Percentiles rank a stretch among this genome's conserved stretches.
Evolutionary conservation across 2,329 filamentous ascomycete species (phyloP).

Genomic region (Pseudopyrenochaeta lycopersici): DNA sequence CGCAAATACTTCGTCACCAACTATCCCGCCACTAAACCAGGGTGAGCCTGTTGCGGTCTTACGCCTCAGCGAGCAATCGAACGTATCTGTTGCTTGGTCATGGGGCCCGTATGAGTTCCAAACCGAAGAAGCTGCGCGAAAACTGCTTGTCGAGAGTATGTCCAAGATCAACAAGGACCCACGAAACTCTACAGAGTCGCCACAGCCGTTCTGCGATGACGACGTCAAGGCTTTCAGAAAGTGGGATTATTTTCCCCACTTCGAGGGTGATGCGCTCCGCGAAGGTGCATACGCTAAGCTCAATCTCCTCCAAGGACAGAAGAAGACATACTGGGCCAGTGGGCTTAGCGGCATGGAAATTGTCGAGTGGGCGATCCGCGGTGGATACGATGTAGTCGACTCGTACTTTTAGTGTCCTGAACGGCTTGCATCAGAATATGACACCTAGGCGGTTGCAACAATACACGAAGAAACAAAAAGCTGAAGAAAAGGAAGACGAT

Average conservation of each 20-base stretch:
- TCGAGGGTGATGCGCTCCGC: constrained; percentile 36
- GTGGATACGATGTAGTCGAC: constrained; percentile 46
- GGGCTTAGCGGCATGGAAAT: constrained; percentile 50
- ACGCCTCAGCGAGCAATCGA: constrained; percentile 37
- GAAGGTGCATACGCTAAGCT: constrained; percentile 41
- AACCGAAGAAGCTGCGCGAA: constrained; percentile 33
- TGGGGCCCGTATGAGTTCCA: constrained; percentile 49
- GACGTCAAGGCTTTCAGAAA: constrained; percentile 48
- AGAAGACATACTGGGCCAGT: constrained; percentile 49
- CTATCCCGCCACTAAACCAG: constrained; percentile 42
- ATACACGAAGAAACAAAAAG: not conserved
- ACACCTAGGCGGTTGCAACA: not conserved
- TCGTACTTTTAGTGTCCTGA: constrained; percentile 35
- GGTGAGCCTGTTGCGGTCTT: constrained; percentile 47
- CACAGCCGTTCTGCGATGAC: constrained; percentile 24
- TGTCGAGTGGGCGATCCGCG: constrained; percentile 48
- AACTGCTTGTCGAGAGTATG: constrained; percentile 41
- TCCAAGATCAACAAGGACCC: constrained; percentile 49
- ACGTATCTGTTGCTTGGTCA: constrained; percentile 47
- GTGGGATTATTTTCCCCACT: constrained; percentile 52
- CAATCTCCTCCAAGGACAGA: constrained; percentile 47
- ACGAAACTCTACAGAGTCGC: constrained; percentile 34
- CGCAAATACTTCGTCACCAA: constrained; percentile 29
- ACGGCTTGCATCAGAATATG: too few species aligned
- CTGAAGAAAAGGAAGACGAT: not conserved